Conservation (phyloP, 805 yeast species). For the Monosporozyma siamensis region DNA sequence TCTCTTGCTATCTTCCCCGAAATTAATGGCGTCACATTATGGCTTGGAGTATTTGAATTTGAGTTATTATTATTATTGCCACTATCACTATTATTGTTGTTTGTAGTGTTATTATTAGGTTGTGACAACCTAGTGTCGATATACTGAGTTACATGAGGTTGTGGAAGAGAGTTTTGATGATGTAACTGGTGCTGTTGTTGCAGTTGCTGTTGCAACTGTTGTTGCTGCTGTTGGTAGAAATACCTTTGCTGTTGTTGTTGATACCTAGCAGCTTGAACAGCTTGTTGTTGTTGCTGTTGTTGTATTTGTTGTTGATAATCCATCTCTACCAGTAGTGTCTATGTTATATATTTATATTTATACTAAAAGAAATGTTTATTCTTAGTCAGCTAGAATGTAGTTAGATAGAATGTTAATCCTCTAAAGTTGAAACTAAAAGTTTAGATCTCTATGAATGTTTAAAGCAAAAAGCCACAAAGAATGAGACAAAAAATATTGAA, state of each 20-base stretch:
- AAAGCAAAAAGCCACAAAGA: no score
- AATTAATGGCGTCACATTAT: no score
- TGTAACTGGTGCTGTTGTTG: neutral
- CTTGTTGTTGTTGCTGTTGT: constrained; percentile 3
- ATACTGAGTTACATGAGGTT: neutral
- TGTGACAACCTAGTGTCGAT: no score
- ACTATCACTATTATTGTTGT: neutral
- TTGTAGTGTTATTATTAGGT: neutral
- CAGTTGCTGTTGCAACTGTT: neutral
- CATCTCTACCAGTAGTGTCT: neutral
- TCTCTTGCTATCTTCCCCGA: no score
- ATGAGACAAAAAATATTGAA: no score
- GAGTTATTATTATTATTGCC: neutral
- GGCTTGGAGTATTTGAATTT: no score
- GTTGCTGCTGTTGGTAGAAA: neutral
- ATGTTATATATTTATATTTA: no score
- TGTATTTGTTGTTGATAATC: constrained; percentile 1
- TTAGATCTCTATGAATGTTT: no score
- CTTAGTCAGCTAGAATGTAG: no score
- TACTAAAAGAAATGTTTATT: no score
- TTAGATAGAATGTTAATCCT: no score
- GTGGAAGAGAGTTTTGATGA: neutral
- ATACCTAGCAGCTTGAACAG: neutral
- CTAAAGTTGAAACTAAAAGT: no score
- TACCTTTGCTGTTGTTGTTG: constrained; percentile 1